phyloP scores from a whole-genome alignment of 768 basidiomycete genomes.

The Suillus americanus region DNA sequence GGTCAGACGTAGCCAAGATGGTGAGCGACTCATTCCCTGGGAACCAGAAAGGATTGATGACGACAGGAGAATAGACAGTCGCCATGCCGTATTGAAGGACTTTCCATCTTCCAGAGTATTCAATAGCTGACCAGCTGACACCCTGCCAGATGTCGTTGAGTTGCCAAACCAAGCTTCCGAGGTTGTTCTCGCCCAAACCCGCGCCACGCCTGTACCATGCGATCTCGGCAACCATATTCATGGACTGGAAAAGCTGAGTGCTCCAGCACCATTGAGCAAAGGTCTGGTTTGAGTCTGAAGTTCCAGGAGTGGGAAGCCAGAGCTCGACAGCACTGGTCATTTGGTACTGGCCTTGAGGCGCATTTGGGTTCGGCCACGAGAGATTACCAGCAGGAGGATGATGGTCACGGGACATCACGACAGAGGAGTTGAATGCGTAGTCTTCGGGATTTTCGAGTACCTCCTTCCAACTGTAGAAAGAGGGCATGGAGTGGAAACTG shows the following conservation, averaged over 20 bases:
- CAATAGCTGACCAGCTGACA: constrained; percentile 53
- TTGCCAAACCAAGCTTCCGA: constrained; percentile 60
- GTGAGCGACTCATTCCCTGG: constrained; percentile 46
- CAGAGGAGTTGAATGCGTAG: constrained; percentile 58
- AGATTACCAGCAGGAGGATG: constrained; percentile 54
- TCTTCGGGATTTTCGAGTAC: constrained; percentile 49
- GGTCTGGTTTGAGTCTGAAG: constrained; percentile 50
- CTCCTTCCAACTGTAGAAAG: constrained; percentile 61
- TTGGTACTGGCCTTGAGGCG: constrained; percentile 49
- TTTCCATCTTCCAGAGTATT: constrained; percentile 62
- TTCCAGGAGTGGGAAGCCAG: constrained; percentile 56
- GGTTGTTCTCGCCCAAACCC: constrained; percentile 55
- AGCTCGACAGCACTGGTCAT: constrained; percentile 50
- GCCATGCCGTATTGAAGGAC: constrained; percentile 53
- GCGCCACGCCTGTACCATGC: constrained; percentile 62
- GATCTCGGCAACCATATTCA: constrained; percentile 59
- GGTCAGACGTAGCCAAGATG: constrained; percentile 52
- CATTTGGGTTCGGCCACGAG: constrained; percentile 56
- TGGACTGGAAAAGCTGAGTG: constrained; percentile 59
- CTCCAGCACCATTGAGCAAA: constrained; percentile 67
- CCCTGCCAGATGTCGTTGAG: constrained; percentile 64
- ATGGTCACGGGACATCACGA: constrained; percentile 55
- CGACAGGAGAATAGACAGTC: constrained; percentile 44
- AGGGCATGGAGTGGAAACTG: constrained; percentile 64
- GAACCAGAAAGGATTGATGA: constrained; percentile 58